Evolutionary conservation across 2,329 filamentous ascomycete genomes (phyloP), one percentile per base, ranked within the genome.

Genomic region (Nannizzia gypsea): DNA sequence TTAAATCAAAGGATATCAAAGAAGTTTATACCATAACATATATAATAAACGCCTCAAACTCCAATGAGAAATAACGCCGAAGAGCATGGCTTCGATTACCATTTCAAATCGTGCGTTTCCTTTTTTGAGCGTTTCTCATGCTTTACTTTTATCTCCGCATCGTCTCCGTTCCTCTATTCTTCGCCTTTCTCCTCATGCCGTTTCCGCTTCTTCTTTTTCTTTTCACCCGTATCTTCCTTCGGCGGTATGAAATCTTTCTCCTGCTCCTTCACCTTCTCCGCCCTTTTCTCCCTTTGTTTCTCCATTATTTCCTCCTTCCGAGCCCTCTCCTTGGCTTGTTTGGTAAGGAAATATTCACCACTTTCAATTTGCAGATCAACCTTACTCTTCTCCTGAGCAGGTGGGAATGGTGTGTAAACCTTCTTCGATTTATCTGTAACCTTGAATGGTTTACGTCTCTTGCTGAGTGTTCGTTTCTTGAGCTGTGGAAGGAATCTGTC

Each of bases 371-470:
- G 92, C 74, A 90, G 77, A 75, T 99, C 93, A 67, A 99, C 83
- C 83, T 97, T 99, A 83, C 91, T 96, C 88, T 96, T 96, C 81
- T 99, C 92, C 65, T 91, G 90, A 48, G 90, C 83, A 5, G 93
- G 93, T 56, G 93, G 93, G 85, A 99, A 99, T 8, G 93, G 92
- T 65, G 95, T 99, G 80, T 96, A 99, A 11, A 80, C 76, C 82
- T 96, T 97, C 82, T 92, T 95, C 71, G 79, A 76, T 82, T 99
- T 99, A 79, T 99, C 91, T 59, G 83, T 90, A 71, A 99, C 85
- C 69, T 89, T 90, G 79, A 83, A 83, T 0, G 93, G 95, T 67
- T 86, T 84, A 66, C 84, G 83, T 66, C 93, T 82, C 78, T 90
- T 91, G 77, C 84, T 90, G 65, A 97, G 81, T 60, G 87, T 92